Conservation (phyloP, 306 rosid genomes). For the Vachellia pachyceras region DNA sequence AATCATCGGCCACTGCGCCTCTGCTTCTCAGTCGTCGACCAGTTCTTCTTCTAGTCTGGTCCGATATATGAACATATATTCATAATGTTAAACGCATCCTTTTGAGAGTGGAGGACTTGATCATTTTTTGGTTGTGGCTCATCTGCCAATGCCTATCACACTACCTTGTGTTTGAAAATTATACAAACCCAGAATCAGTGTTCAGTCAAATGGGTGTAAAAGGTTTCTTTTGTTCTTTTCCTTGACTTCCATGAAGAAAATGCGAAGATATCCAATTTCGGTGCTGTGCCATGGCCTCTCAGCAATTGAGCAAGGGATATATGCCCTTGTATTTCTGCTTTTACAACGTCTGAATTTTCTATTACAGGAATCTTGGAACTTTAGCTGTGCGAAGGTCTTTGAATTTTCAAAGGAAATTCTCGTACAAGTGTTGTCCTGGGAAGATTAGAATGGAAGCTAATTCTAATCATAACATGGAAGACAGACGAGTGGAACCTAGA, state of each 20-base stretch:
- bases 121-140: not conserved
- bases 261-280: not conserved
- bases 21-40: no score
- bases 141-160: not conserved
- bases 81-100: no score
- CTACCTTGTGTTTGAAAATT: constrained; percentile 9
- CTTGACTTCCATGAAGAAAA: constrained; percentile 2
- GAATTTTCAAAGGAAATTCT: constrained; percentile 36
- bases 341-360: not conserved
- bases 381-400: constrained; percentile 25
- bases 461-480: constrained; percentile 19
- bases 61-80: no score
- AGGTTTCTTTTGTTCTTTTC: not conserved
- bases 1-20: no score
- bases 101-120: not conserved
- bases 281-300: not conserved
- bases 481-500: constrained; percentile 42
- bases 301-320: not conserved
- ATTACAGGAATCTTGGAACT: constrained; percentile 43
- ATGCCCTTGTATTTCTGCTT: not conserved
- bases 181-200: not conserved
- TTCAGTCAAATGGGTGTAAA: not conserved
- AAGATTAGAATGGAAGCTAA: constrained; percentile 48
- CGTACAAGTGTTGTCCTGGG: constrained; percentile 38
- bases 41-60: no score